Percentiles rank a stretch among this genome's conserved stretches.
phyloP scores from a whole-genome alignment of 371 early-diverging fungal genomes.

The Mucor mucedo region DNA sequence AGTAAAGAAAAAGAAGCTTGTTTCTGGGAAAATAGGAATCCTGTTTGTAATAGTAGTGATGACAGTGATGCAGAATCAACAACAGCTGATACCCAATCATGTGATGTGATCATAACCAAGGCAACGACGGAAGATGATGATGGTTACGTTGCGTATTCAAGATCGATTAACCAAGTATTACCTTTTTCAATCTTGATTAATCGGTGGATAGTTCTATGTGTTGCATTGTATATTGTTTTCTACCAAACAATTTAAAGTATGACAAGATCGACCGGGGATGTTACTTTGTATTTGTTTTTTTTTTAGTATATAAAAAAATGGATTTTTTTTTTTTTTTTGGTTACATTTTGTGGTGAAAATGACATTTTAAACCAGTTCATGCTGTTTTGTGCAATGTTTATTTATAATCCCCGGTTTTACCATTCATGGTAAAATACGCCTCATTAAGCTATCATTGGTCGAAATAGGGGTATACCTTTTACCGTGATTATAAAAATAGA shows the following conservation, averaged over 20 bases:
- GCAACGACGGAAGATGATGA: not conserved
- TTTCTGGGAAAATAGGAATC: not conserved
- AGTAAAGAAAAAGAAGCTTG: not conserved
- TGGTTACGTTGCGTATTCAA: not conserved
- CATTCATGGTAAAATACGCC: not conserved
- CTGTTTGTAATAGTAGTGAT: not conserved
- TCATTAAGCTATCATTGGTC: not conserved
- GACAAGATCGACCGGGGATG: too few species aligned
- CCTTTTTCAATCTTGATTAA: conserved; percentile 1
- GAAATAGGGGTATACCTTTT: not conserved
- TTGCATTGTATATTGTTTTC: not conserved
- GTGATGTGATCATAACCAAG: not conserved
- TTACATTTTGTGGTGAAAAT: not conserved
- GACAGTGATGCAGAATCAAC: not conserved
- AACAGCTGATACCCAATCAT: not conserved
- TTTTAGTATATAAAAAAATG: too few species aligned
- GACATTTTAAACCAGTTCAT: not conserved
- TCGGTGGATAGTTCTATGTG: conserved; percentile 5
- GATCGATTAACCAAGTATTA: conserved; percentile 3
- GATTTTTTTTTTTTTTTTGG: too few species aligned
- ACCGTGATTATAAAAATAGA: not conserved
- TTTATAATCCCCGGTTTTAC: not conserved
- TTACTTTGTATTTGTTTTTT: too few species aligned
- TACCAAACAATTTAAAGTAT: not conserved
- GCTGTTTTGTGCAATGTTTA: not conserved